These are phyloP conservation scores for Gossypium laxum DNA, from an alignment of 441 rosid species.

Conservation along the genomic window DNA sequence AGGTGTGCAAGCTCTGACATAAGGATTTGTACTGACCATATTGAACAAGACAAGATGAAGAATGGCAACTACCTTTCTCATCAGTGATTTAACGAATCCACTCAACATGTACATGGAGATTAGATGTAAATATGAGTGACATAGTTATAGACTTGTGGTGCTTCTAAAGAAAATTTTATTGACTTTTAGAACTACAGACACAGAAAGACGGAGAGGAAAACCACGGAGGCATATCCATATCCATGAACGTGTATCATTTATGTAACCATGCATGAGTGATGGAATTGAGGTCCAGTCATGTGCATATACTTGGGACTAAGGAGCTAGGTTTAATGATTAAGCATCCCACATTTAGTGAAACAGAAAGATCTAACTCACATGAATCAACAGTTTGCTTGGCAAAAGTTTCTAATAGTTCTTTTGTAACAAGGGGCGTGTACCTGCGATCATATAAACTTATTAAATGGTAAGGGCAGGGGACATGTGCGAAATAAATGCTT, in stretches of 20 bases:
- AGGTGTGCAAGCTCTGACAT: neutral
- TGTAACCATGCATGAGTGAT: neutral
- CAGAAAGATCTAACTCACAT: conserved; percentile 40
- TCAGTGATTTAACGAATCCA: neutral
- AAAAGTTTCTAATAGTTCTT: conserved; percentile 63
- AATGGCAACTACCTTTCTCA: neutral
- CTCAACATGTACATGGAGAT: neutral
- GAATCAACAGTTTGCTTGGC: conserved; percentile 63
- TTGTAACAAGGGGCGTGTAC: conserved; percentile 68
- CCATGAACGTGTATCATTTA: neutral
- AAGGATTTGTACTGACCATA: neutral
- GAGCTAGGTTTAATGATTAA: neutral
- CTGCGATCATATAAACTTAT: conserved; percentile 26
- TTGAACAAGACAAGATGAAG: neutral
- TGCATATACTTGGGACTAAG: neutral
- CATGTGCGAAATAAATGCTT: neutral
- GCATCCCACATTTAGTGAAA: neutral
- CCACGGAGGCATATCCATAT: neutral
- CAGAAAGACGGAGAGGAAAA: neutral
- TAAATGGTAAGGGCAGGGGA: conserved; percentile 1
- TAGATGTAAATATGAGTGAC: neutral
- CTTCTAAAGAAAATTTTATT: neutral
- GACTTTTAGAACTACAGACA: neutral
- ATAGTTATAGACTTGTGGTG: neutral
- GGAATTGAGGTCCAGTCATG: neutral